Conservation (phyloP, 2,329 filamentous ascomycete species). For the Penicillium aurantiogriseum region DNA sequence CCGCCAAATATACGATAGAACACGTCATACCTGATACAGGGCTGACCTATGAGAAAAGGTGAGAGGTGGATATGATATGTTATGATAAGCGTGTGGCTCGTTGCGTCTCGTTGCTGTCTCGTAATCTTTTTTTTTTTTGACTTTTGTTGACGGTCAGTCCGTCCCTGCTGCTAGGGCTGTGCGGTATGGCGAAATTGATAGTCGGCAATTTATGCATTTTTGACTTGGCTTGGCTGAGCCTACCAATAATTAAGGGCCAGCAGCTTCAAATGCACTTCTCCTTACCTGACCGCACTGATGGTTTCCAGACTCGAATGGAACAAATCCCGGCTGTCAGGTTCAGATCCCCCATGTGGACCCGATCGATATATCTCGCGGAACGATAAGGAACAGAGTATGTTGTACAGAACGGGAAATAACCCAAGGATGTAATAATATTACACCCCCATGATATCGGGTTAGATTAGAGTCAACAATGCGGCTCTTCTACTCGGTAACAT, state of each 20-base stretch:
- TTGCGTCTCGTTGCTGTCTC: background rate
- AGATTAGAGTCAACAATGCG: background rate
- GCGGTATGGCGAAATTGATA: background rate
- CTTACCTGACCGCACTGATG: background rate
- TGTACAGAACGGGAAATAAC: no score
- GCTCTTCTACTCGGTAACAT: background rate
- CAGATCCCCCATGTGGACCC: background rate
- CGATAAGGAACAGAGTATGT: no score
- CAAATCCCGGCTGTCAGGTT: background rate
- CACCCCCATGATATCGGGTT: background rate
- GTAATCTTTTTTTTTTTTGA: background rate
- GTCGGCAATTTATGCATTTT: background rate
- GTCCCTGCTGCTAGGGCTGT: background rate
- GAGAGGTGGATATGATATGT: background rate
- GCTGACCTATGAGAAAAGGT: conserved; percentile 6
- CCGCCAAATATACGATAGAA: background rate
- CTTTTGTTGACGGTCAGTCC: background rate
- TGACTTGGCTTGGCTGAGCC: background rate
- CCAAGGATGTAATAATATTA: background rate
- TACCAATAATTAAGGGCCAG: background rate
- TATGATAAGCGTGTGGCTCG: background rate
- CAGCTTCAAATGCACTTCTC: background rate
- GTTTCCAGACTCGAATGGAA: background rate
- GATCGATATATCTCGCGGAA: background rate
- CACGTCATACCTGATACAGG: conserved; percentile 7